Evolutionary conservation across 129 eudicot genomes (phyloP), one percentile per base, ranked within the genome.

Genomic region (Escallonia herrerae): DNA sequence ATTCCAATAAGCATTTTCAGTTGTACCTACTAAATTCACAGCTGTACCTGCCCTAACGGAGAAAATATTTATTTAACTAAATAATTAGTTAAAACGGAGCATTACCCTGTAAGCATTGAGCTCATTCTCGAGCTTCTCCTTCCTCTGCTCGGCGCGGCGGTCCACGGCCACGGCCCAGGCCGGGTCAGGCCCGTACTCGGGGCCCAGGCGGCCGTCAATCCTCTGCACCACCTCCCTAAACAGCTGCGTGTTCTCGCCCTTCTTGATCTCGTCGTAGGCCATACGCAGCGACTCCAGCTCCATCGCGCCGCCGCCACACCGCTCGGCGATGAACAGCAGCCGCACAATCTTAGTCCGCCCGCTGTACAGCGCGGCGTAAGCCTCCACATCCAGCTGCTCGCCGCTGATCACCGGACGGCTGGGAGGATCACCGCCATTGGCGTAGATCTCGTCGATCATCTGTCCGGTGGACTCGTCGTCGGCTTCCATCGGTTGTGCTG

Each of bases 91-190:
- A 62, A 49, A 11, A 52, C 60, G 52, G 0, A 33, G 64, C 41
- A 13, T 40, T 81, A 91, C 95, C 85, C 97, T 76, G 77, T 84
- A 94, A 56, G 99, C 93, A 77, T 94, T 94, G 56, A 94, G 93
- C 53, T 89, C 97, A 60, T 80, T 89, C 84, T 94, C 99, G 4
- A 94, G 86, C 76, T 89, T 94, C 81, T 94, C 99, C 80, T 82
- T 89, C 88, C 87, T 82, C 71, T 47, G 79, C 9, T 94, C 95
- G 2, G 95, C 97, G 77, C 90, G 65, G 0, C 99, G 76, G 12
- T 94, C 99, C 47, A 94, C 97, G 5, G 75, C 64, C 9, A 82
- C 97, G 48, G 84, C 77, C 97, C 97, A 94, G 7, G 40, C 74
- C 64, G 42, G 9, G 68, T 86, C 99, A 37, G 66, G 46, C 40